Percentiles rank a stretch among this genome's conserved stretches.
These are phyloP conservation scores for Triangularia setosa DNA, from an alignment of 2,329 filamentous ascomycete species.

Conservation along the genomic window DNA sequence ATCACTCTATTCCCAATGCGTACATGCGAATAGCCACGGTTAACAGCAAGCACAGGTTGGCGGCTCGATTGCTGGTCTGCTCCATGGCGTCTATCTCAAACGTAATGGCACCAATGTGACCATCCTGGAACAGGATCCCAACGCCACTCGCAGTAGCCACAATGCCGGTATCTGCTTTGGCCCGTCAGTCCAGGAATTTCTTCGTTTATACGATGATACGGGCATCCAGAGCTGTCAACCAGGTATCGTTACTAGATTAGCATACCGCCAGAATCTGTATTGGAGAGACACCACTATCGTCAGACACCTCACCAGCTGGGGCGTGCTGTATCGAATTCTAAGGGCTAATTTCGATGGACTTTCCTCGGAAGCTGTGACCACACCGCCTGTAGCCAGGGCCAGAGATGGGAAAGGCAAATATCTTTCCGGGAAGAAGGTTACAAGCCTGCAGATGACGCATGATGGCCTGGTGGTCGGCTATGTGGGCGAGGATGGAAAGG, in stretches of 20 bases:
- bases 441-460: slow-evolving; percentile 14
- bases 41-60: slow-evolving; percentile 28
- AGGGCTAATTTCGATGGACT: slow-evolving; percentile 39
- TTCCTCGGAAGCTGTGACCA: slow-evolving; percentile 23
- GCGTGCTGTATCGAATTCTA: slow-evolving; percentile 37
- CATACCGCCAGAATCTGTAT: slow-evolving; percentile 16
- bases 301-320: slow-evolving; percentile 40
- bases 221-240: slow-evolving; percentile 21
- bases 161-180: slow-evolving; percentile 39
- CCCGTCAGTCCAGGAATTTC: slow-evolving; percentile 32
- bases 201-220: slow-evolving; percentile 32
- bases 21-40: not conserved
- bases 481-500: slow-evolving; percentile 24
- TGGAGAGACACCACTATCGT: slow-evolving; percentile 17
- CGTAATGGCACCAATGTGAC: slow-evolving; percentile 33
- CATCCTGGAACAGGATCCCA: slow-evolving; percentile 38
- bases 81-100: slow-evolving; percentile 33
- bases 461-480: slow-evolving; percentile 21
- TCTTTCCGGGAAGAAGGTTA: slow-evolving; percentile 24
- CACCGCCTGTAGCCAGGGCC: slow-evolving; percentile 18
- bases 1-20: not conserved
- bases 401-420: slow-evolving; percentile 25
- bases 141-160: slow-evolving; percentile 35
- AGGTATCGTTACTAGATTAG: slow-evolving; percentile 11
- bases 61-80: slow-evolving; percentile 34